Percentiles rank a stretch among this genome's conserved stretches.
Evolutionary conservation across 225 moss, liverwort and hornwort genomes (phyloP).

Genomic region (Antitrichia curtipendula): DNA sequence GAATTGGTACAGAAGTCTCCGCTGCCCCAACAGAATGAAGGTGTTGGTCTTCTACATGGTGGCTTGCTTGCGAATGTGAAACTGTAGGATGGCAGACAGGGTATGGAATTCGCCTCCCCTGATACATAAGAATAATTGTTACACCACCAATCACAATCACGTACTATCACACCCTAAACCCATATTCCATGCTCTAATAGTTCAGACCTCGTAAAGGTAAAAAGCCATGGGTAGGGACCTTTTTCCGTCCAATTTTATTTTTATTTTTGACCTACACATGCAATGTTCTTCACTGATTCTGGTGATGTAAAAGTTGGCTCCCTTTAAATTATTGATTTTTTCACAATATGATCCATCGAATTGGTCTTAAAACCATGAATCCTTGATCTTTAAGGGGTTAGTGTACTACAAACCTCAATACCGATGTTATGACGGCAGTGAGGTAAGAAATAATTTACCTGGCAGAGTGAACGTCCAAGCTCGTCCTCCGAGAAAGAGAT

Average conservation of each 20-base stretch:
- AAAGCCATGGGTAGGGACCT: not conserved
- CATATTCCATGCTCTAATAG: not conserved
- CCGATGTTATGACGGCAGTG: not conserved
- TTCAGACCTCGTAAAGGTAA: not conserved
- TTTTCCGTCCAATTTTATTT: not conserved
- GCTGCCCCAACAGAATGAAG: conserved; percentile 13
- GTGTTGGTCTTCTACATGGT: conserved; percentile 17
- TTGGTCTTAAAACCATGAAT: not conserved
- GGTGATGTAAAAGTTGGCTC: not conserved
- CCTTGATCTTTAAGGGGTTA: not conserved
- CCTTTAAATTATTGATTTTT: not conserved
- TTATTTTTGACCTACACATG: not conserved
- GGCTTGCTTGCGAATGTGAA: conserved; percentile 38
- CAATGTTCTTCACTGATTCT: not conserved
- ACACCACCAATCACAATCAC: not conserved
- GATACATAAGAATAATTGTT: not conserved
- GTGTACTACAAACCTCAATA: not conserved
- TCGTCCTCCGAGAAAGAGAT: conserved; percentile 27
- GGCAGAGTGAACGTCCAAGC: conserved; percentile 10
- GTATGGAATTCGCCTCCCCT: conserved; percentile 26
- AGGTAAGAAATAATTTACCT: conserved; percentile 1
- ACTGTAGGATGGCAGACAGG: conserved; percentile 3
- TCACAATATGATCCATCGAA: not conserved
- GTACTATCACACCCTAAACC: not conserved
- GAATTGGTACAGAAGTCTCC: conserved; percentile 20